These are phyloP conservation scores for sweet orange (Citrus sinensis) DNA, from an alignment of 345 rosid genomes.

Conservation along the genomic window DVS_A1.0 CM039164.1:2502001-2502500, in stretches of 20 bases:
- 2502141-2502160: slow-evolving; percentile 63
- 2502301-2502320: background rate
- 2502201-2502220: slow-evolving; percentile 58
- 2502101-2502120: slow-evolving; percentile 65
- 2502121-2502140: slow-evolving; percentile 81
- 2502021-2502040: slow-evolving; percentile 69
- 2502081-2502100: slow-evolving; percentile 70
- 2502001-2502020: slow-evolving; percentile 61
- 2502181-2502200: slow-evolving; percentile 64
- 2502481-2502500: too few species aligned
- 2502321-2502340: background rate
- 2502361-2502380: too few species aligned
- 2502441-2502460: too few species aligned
- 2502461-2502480: too few species aligned
- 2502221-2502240: slow-evolving; percentile 61
- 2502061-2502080: slow-evolving; percentile 61
- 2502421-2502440: too few species aligned
- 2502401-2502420: too few species aligned
- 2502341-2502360: background rate
- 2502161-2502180: slow-evolving; percentile 54
- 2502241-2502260: slow-evolving; percentile 76
- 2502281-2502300: slow-evolving; percentile 21
- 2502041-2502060: slow-evolving; percentile 71
- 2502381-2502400: too few species aligned
- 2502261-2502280: slow-evolving; percentile 51